Conservation (phyloP, 495 filamentous ascomycete genomes). For the Xylaria castorea region DNA sequence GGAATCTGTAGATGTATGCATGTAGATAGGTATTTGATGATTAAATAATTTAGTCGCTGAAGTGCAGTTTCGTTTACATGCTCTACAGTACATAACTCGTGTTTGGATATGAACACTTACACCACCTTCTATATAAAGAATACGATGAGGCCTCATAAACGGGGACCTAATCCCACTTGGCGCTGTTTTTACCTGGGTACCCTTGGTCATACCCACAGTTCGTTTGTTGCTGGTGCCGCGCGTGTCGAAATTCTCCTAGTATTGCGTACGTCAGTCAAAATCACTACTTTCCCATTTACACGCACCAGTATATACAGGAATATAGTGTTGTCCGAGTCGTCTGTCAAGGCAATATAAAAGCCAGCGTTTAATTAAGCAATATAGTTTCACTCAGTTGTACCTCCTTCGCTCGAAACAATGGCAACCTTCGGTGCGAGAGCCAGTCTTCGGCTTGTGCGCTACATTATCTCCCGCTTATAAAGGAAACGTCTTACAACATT, state of each 20-base stretch:
- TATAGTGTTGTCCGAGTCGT: not conserved
- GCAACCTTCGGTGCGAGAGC: too few relatives aligned
- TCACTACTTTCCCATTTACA: not conserved
- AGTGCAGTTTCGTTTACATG: too few relatives aligned
- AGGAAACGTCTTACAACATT: too few relatives aligned
- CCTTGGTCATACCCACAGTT: constrained; percentile 7
- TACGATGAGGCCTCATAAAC: constrained; percentile 22
- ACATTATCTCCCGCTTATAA: too few relatives aligned
- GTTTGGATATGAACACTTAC: constrained; percentile 19
- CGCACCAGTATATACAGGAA: not conserved
- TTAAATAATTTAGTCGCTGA: not conserved
- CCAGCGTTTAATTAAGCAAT: too few relatives aligned
- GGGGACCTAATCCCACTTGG: constrained; percentile 19
- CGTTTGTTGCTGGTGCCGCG: constrained; percentile 3
- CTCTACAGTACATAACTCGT: constrained; percentile 9
- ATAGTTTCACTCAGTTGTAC: too few relatives aligned
- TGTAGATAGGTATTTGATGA: not conserved
- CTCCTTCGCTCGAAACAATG: too few relatives aligned
- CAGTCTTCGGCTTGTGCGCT: too few relatives aligned
- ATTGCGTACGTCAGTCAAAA: not conserved
- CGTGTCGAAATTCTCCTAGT: not conserved
- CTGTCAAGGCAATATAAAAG: not conserved
- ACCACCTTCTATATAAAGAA: constrained; percentile 19
- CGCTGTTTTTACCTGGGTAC: not conserved
- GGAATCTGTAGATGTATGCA: not conserved